Percentiles rank a stretch among this genome's conserved stretches.
Evolutionary conservation across 371 early-diverging fungal species (phyloP).

Genomic region (Saksenaea oblongispora): DNA sequence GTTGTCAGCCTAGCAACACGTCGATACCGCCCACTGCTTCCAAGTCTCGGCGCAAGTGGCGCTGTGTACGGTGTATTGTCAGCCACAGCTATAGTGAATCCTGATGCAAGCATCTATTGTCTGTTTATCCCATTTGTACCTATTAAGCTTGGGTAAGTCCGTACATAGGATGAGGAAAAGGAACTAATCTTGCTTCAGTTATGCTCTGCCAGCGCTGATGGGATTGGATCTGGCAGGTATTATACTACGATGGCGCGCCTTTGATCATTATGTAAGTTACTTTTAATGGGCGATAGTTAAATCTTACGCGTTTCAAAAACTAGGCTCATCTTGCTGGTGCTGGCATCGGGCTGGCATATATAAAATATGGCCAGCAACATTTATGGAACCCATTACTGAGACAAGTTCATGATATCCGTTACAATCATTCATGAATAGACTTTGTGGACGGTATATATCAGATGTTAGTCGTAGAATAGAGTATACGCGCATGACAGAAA

Average conservation of each 20-base stretch:
- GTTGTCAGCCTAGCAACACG: constrained; percentile 33
- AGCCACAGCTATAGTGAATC: constrained; percentile 48
- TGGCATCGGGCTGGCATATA: constrained; percentile 36
- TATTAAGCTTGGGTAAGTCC: constrained; percentile 38
- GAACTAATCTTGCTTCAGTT: not conserved
- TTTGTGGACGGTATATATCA: too few relatives aligned
- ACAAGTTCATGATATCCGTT: not conserved
- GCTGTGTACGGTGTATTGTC: constrained; percentile 63
- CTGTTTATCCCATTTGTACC: constrained; percentile 66
- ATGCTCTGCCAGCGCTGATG: constrained; percentile 50
- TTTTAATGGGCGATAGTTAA: not conserved
- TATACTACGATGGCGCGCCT: constrained; percentile 45
- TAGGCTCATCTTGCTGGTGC: constrained; percentile 56
- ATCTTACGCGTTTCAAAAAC: not conserved
- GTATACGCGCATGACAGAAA: too few relatives aligned
- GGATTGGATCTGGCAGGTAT: constrained; percentile 51
- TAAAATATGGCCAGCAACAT: constrained; percentile 37
- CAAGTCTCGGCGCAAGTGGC: constrained; percentile 68
- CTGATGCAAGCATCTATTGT: constrained; percentile 51
- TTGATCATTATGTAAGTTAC: constrained; percentile 57
- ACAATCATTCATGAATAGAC: not conserved
- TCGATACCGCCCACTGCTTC: constrained; percentile 36
- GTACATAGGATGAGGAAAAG: not conserved
- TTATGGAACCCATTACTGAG: constrained; percentile 32
- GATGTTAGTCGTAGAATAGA: too few relatives aligned